These are phyloP conservation scores for Calycina herbarum DNA, from an alignment of 2,329 filamentous ascomycete genomes.

Conservation along the genomic window DNA sequence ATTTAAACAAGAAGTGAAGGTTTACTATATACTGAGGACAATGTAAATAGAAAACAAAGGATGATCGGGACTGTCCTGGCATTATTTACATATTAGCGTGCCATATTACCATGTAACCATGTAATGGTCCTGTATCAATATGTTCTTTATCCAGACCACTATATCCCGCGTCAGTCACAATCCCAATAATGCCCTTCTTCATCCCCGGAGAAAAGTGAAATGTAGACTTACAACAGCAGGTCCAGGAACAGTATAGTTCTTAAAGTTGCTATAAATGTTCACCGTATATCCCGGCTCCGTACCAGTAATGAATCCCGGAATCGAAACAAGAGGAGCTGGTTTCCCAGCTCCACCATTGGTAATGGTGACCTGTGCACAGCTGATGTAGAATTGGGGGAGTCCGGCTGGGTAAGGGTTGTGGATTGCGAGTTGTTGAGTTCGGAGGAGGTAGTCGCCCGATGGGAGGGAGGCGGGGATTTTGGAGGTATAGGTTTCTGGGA, in stretches of 20 bases:
- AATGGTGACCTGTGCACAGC: constrained; percentile 35
- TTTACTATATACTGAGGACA: too few relatives aligned
- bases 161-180: not conserved
- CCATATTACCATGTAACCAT: too few relatives aligned
- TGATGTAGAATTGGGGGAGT: constrained; percentile 36
- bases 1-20: too few relatives aligned
- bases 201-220: not conserved
- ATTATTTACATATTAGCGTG: too few relatives aligned
- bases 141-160: not conserved
- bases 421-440: constrained; percentile 35
- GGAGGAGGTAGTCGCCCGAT: constrained; percentile 34
- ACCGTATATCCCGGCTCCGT: constrained; percentile 27
- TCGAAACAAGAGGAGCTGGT: constrained; percentile 32
- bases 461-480: constrained; percentile 33
- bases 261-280: constrained; percentile 35
- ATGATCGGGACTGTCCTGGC: too few relatives aligned
- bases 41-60: too few relatives aligned
- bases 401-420: constrained; percentile 35
- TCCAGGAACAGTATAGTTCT: constrained; percentile 34
- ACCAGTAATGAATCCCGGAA: constrained; percentile 32
- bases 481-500: constrained; percentile 33
- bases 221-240: constrained; percentile 26
- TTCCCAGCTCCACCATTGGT: constrained; percentile 32
- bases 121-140: too few relatives aligned
- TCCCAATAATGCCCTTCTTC: not conserved